phyloP scores from a whole-genome alignment of 169 alveolate species.

The Plasmodium cynomolgi region DNA sequence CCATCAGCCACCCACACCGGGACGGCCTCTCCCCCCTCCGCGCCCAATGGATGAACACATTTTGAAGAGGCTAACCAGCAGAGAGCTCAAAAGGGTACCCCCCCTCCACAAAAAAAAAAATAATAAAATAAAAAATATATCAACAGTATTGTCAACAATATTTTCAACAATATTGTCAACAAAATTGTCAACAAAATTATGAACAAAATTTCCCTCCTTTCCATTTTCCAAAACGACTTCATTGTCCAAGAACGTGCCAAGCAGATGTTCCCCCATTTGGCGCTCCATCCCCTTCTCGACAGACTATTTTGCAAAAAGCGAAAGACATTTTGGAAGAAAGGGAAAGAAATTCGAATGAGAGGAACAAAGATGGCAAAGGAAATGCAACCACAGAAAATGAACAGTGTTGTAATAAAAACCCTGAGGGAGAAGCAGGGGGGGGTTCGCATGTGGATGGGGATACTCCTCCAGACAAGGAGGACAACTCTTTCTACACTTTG shows the following conservation, averaged over 20 bases:
- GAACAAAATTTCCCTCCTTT: background rate
- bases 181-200: background rate
- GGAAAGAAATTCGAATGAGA: slow-evolving; percentile 21
- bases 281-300: background rate
- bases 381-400: background rate
- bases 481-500: slow-evolving; percentile 7
- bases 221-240: background rate
- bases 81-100: slow-evolving; percentile 52
- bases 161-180: background rate
- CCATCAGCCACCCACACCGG: background rate
- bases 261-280: background rate
- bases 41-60: slow-evolving; percentile 39
- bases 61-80: slow-evolving; percentile 36
- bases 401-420: background rate
- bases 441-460: background rate
- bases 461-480: slow-evolving; percentile 3
- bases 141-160: no score
- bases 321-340: slow-evolving; percentile 39
- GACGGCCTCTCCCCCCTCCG: background rate
- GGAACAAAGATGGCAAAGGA: background rate
- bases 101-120: background rate
- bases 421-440: background rate
- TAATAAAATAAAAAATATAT: background rate
- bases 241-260: background rate
- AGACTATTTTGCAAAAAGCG: slow-evolving; percentile 57